Conservation (phyloP, 2,329 filamentous ascomycete genomes). For the Corinectria fuckeliana region DNA sequence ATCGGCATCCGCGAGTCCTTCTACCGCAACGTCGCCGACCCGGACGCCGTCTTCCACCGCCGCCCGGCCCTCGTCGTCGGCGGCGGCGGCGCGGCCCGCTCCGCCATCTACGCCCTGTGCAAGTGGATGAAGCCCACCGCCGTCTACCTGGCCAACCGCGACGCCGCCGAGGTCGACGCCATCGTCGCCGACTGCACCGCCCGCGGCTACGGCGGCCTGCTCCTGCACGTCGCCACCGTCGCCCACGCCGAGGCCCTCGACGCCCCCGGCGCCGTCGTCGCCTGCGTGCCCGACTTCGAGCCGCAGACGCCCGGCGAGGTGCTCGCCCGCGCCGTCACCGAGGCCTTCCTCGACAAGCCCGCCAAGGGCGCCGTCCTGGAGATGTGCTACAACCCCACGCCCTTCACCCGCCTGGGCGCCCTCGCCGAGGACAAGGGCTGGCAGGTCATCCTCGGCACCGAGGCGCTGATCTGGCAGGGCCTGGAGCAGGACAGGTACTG, state of each 20-base stretch:
- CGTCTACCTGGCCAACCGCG: slow-evolving; percentile 81
- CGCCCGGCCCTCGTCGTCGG: slow-evolving; percentile 76
- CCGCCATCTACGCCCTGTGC: slow-evolving; percentile 76
- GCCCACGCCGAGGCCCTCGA: slow-evolving; percentile 65
- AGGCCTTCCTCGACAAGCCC: slow-evolving; percentile 53
- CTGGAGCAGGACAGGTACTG: slow-evolving; percentile 71
- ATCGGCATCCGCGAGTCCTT: slow-evolving; percentile 80
- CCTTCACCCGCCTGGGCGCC: slow-evolving; percentile 70
- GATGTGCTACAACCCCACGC: slow-evolving; percentile 83
- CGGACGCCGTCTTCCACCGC: slow-evolving; percentile 57
- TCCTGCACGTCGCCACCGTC: slow-evolving; percentile 67
- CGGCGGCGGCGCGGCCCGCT: slow-evolving; percentile 79
- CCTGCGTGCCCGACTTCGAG: slow-evolving; percentile 79
- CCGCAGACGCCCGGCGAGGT: slow-evolving; percentile 70
- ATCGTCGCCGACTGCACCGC: slow-evolving; percentile 69
- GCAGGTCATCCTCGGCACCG: slow-evolving; percentile 77
- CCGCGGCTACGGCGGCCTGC: slow-evolving; percentile 63
- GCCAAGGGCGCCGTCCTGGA: slow-evolving; percentile 75
- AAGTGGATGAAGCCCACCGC: slow-evolving; percentile 70
- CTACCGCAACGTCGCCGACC: slow-evolving; percentile 57
- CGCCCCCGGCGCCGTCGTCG: slow-evolving; percentile 70
- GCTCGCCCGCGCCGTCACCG: slow-evolving; percentile 61
- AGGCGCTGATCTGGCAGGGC: slow-evolving; percentile 80
- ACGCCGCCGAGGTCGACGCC: slow-evolving; percentile 68
- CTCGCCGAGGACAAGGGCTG: slow-evolving; percentile 68